Evolutionary conservation across 768 basidiomycete species (phyloP).

Genomic region (Suillus placidus): DNA sequence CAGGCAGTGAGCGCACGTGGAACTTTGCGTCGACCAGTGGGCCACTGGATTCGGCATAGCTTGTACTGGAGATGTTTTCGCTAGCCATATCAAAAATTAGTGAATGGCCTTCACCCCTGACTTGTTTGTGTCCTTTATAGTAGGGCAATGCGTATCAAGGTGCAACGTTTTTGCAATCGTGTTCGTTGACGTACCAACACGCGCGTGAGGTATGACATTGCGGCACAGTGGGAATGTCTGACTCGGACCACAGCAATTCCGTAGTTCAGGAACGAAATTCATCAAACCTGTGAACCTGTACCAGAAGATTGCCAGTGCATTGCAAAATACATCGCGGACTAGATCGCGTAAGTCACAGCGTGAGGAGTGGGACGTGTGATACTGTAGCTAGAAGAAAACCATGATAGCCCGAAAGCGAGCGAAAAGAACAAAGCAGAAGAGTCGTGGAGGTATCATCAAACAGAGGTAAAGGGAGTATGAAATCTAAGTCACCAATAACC

Average conservation of each 20-base stretch:
- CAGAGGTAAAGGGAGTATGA: constrained; percentile 64
- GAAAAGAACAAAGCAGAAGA: constrained; percentile 30
- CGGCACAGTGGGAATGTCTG: constrained; percentile 6
- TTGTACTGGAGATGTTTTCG: not conserved
- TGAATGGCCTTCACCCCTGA: not conserved
- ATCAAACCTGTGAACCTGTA: not conserved
- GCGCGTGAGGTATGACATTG: not conserved
- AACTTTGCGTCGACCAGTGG: constrained; percentile 52
- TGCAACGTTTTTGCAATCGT: not conserved
- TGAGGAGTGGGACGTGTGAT: constrained; percentile 33
- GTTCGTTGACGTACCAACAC: not conserved
- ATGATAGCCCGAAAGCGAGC: constrained; percentile 25
- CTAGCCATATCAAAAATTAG: not conserved
- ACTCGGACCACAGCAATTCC: not conserved
- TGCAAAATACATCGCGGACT: constrained; percentile 43
- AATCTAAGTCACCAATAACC: constrained; percentile 70
- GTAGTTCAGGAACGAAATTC: constrained; percentile 1
- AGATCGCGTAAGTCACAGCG: constrained; percentile 44
- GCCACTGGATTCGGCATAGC: not conserved
- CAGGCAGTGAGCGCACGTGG: constrained; percentile 53
- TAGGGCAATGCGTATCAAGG: not conserved
- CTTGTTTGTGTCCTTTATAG: constrained; percentile 1
- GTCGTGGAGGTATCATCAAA: constrained; percentile 78
- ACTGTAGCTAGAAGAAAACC: constrained; percentile 37
- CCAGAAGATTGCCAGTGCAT: constrained; percentile 33